Conservation (phyloP, 768 basidiomycete genomes). For the Xerocomellus intermedius region DNA sequence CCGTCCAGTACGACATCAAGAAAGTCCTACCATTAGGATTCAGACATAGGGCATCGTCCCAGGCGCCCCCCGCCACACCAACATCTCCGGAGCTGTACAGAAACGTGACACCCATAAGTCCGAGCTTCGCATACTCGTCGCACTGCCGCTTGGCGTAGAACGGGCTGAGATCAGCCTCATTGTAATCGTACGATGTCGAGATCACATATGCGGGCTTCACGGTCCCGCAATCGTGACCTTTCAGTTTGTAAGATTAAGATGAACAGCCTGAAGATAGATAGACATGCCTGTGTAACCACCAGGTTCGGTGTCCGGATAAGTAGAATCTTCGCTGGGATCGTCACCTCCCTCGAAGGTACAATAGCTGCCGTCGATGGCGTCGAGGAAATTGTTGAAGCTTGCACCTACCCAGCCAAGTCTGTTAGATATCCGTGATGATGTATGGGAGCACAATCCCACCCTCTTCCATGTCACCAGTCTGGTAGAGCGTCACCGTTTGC, state of each 20-base stretch:
- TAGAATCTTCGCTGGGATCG: slow-evolving; percentile 27
- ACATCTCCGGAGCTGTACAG: slow-evolving; percentile 35
- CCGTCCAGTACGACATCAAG: neutral
- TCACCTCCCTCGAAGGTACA: slow-evolving; percentile 36
- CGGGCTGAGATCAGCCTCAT: slow-evolving; percentile 33
- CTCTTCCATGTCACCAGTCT: slow-evolving; percentile 29
- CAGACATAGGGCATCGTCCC: too few relatives aligned
- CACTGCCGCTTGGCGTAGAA: slow-evolving; percentile 35
- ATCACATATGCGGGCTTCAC: slow-evolving; percentile 37
- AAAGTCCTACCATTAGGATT: slow-evolving; percentile 3
- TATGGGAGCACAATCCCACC: slow-evolving; percentile 9
- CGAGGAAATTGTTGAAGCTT: slow-evolving; percentile 40
- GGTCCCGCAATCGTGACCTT: slow-evolving; percentile 37
- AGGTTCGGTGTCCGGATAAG: slow-evolving; percentile 24
- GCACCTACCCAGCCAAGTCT: slow-evolving; percentile 17
- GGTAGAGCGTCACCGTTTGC: slow-evolving; percentile 33
- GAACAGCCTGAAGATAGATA: neutral
- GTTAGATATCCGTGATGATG: neutral
- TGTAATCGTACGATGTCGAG: slow-evolving; percentile 42
- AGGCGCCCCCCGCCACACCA: too few relatives aligned
- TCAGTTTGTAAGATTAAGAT: neutral
- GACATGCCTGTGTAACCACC: slow-evolving; percentile 21
- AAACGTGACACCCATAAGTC: slow-evolving; percentile 36
- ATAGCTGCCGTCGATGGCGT: slow-evolving; percentile 37
- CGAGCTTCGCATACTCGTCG: slow-evolving; percentile 35